Evolutionary conservation across 805 yeast genomes (phyloP), one percentile per base, ranked within the genome.

Genomic region (Isabelozyma gotoi): DNA sequence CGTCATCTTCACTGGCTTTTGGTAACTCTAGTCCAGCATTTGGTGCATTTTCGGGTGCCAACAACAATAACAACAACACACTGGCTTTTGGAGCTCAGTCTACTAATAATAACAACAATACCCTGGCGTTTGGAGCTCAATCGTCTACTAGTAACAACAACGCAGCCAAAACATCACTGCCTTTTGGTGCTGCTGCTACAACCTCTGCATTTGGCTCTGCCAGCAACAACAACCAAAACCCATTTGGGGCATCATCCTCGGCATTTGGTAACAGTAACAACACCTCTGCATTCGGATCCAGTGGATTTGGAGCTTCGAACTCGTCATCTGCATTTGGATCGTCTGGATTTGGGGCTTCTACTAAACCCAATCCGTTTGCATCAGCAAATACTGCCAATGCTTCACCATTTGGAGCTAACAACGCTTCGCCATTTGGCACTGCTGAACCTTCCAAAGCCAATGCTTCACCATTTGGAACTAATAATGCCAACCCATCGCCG

Each of bases 231-330:
- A 4, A 32, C 14, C n/a, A n/a, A 12, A 19, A n/a, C 19, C 21
- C 29, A 15, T 51, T 45, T 33, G 47, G 49, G 10, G 20, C n/a
- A 6, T 10, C 43, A 16, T 6, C 46, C 18, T 20, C 45, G 15
- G 31, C 46, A 8, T 42, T 44, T 37, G 50, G 44, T n/a, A 17
- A 44, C 12, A 19, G 36, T 17, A 21, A 12, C 42, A 14, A 20
- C 34, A 31, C 50, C n/a, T 43, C 44, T 14, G 49, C 55, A 19
- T 58, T 55, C 44, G 62, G 61, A 3, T 37, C 36, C 19, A 35
- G 42, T 8, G 14, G 24, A 7, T n/a, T 16, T 32, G 35, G 35
- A 7, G 7, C 35, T 14, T 32, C 35, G n/a, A 15, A 15, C 35
- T n/a, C 35, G n/a, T 8, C 7, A 8, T 32, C 35, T n/a, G 35